phyloP scores from a whole-genome alignment of 768 basidiomycete species.

The Udeniomyces megalosporus region DNA sequence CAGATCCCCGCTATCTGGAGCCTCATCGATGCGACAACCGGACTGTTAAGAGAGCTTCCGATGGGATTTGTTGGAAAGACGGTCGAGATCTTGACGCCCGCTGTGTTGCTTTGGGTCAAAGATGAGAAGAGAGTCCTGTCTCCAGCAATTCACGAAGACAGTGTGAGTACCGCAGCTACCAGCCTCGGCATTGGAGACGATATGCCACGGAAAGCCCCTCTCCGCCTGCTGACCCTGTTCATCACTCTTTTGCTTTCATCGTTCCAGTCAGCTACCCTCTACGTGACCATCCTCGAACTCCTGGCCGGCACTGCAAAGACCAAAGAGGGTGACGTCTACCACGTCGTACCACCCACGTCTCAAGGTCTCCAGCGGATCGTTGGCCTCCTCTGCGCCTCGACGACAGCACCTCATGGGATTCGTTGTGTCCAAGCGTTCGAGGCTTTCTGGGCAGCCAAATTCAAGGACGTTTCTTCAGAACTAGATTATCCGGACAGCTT shows the following conservation, averaged over 20 bases:
- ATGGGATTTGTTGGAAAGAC: constrained; percentile 4
- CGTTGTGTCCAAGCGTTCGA: background rate
- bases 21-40: constrained; percentile 1
- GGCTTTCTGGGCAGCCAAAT: constrained; percentile 4
- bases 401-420: background rate
- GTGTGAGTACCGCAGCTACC: background rate
- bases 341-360: background rate
- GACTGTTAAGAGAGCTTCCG: background rate
- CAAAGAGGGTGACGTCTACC: background rate
- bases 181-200: too few relatives aligned
- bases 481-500: background rate
- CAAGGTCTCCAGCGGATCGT: background rate
- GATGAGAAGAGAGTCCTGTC: constrained; percentile 1
- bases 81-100: background rate
- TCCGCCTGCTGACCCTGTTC: background rate
- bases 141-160: background rate
- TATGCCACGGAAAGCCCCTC: too few relatives aligned
- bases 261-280: background rate
- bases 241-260: background rate
- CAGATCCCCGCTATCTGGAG: background rate
- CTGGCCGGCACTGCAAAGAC: background rate
- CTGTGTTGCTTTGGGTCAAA: background rate
- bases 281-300: background rate
- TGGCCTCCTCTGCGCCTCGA: background rate
- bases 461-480: background rate